Conservation (phyloP, 257 asterid genomes). For the Solanum chiquidenum region DNA sequence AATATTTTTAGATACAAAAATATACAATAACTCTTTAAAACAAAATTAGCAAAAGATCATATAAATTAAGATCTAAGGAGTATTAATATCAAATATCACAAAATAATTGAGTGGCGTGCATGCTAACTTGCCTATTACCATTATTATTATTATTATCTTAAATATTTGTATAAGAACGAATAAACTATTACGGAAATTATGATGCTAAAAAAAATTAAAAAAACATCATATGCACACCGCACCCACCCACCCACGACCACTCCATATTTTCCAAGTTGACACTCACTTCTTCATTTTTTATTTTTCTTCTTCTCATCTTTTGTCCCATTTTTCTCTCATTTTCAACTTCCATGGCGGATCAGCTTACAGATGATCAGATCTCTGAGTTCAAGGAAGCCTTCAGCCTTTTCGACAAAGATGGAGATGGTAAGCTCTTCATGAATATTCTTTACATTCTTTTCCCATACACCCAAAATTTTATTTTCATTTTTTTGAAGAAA, state of each 20-base stretch:
- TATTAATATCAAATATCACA: background rate
- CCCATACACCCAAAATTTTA: background rate
- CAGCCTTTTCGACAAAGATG: background rate
- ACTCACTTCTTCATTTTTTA: background rate
- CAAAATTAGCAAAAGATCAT: background rate
- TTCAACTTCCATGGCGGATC: background rate
- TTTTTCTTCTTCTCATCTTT: background rate
- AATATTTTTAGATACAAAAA: background rate
- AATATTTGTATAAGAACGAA: background rate
- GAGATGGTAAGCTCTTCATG: background rate
- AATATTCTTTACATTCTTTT: background rate
- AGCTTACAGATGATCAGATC: slow-evolving; percentile 1
- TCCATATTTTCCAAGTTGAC: background rate
- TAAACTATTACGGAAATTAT: background rate
- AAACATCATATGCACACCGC: background rate
- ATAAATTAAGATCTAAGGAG: background rate
- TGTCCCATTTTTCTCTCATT: background rate
- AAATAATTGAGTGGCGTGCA: background rate
- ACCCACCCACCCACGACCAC: background rate
- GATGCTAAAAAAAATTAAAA: background rate
- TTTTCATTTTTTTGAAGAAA: background rate
- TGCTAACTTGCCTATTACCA: no score
- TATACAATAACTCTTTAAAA: background rate
- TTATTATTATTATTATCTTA: no score
- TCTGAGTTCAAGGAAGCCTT: background rate